These are phyloP conservation scores for Myrmaecium sp. DNA, from an alignment of 2,329 filamentous ascomycete species.

Conservation along the genomic window DNA sequence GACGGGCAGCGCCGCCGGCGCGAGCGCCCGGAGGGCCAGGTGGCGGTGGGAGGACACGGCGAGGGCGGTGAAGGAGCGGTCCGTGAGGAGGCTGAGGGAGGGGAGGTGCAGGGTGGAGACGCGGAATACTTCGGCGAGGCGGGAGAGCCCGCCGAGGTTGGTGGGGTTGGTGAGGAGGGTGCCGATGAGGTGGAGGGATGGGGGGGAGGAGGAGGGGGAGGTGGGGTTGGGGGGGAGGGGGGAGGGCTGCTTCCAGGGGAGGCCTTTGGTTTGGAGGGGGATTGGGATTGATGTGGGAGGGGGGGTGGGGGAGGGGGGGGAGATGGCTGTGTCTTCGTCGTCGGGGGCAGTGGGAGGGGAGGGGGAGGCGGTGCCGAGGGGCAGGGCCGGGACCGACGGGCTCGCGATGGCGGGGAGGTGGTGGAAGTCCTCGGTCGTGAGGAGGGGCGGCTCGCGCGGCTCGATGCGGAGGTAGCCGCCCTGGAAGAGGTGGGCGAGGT, in stretches of 20 bases:
- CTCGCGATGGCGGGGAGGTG: slow-evolving; percentile 7
- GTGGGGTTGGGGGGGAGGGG: slow-evolving; percentile 8
- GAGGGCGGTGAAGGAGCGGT: slow-evolving; percentile 33
- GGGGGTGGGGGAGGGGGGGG: background rate
- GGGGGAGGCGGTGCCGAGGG: slow-evolving; percentile 11
- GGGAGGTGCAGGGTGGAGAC: slow-evolving; percentile 27
- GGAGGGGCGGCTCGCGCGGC: slow-evolving; percentile 20
- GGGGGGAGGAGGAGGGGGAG: no score
- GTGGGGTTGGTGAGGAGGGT: slow-evolving; percentile 33
- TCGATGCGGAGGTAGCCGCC: slow-evolving; percentile 28
- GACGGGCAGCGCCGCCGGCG: slow-evolving; percentile 12
- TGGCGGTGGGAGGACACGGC: slow-evolving; percentile 33
- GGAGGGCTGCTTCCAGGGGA: slow-evolving; percentile 24
- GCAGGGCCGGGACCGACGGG: slow-evolving; percentile 13
- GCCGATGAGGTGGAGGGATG: slow-evolving; percentile 32
- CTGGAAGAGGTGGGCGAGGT: slow-evolving; percentile 26
- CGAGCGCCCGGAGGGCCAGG: slow-evolving; percentile 26
- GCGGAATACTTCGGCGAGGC: slow-evolving; percentile 35
- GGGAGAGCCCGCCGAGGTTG: slow-evolving; percentile 33
- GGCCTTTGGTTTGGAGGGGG: slow-evolving; percentile 35
- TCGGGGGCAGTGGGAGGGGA: background rate
- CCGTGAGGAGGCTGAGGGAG: slow-evolving; percentile 21
- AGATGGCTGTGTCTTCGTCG: slow-evolving; percentile 1
- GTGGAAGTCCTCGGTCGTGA: slow-evolving; percentile 23
- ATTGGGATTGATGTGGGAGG: slow-evolving; percentile 2